phyloP scores from a whole-genome alignment of 2,329 filamentous ascomycete genomes.

The Xylaria sp. region DNA sequence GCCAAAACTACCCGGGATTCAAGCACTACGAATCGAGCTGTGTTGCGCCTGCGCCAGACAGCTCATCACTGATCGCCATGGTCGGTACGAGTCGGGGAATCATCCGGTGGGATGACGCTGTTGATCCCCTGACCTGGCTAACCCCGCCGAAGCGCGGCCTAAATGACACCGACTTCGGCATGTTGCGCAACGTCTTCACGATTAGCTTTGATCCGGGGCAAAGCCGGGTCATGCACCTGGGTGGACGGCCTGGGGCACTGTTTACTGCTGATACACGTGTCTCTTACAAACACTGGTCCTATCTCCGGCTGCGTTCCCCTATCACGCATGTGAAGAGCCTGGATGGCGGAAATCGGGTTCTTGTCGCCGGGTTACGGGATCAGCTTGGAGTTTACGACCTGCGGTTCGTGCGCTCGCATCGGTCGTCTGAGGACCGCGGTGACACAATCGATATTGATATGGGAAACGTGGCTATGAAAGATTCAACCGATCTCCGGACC shows the following conservation, averaged over 20 bases:
- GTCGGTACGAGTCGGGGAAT: conserved; percentile 57
- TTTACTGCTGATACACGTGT: conserved; percentile 53
- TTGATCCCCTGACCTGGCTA: conserved; percentile 46
- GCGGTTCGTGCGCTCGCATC: conserved; percentile 46
- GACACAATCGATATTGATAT: background rate
- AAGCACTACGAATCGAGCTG: conserved; percentile 44
- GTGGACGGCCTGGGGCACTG: conserved; percentile 55
- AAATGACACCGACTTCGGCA: background rate
- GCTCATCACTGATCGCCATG: conserved; percentile 50
- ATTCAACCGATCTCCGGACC: background rate
- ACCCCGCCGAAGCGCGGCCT: conserved; percentile 25
- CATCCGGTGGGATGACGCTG: conserved; percentile 41
- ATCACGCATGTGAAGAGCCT: conserved; percentile 58
- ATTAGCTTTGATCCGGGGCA: conserved; percentile 54
- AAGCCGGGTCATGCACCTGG: conserved; percentile 55
- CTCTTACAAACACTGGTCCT: conserved; percentile 24
- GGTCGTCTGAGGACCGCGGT: background rate
- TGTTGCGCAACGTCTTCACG: conserved; percentile 51
- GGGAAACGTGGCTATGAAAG: conserved; percentile 3
- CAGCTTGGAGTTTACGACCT: conserved; percentile 63
- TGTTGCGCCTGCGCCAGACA: conserved; percentile 46
- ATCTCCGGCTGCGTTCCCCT: conserved; percentile 45
- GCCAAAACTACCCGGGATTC: too few relatives aligned
- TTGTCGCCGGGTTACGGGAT: conserved; percentile 57
- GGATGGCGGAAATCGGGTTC: conserved; percentile 52